A percentile compares a stretch with the other conserved stretches of the same genome.
Conservation (phyloP, 257 asterid genomes). For the Fraxinus pennsylvanica region DNA sequence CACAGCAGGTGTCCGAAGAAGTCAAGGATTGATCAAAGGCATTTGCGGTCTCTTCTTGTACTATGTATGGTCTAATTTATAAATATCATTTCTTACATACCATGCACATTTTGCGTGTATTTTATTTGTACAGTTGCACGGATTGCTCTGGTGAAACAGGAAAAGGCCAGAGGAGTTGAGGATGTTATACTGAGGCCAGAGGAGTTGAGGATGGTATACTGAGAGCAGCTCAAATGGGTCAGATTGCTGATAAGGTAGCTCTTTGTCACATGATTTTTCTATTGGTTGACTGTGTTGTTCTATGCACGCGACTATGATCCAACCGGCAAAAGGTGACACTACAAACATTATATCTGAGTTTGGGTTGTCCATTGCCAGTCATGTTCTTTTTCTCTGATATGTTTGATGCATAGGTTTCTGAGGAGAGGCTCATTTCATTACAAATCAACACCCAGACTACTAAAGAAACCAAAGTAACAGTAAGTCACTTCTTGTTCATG, state of each 20-base stretch:
- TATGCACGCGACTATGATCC: too few species aligned
- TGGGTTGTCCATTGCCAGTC: too few species aligned
- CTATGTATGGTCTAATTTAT: too few species aligned
- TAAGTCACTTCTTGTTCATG: conserved; percentile 28
- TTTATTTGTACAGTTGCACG: conserved; percentile 71
- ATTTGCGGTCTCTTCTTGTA: too few species aligned
- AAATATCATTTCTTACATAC: neutral
- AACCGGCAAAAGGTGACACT: too few species aligned
- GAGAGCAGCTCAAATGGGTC: conserved; percentile 88
- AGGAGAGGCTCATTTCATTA: conserved; percentile 80
- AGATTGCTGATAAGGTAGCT: conserved; percentile 75
- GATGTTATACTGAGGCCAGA: conserved; percentile 88
- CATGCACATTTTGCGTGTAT: neutral
- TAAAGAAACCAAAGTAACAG: conserved; percentile 93
- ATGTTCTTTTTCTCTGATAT: too few species aligned
- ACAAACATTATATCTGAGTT: too few species aligned
- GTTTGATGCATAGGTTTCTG: conserved; percentile 64
- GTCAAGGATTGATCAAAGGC: too few species aligned
- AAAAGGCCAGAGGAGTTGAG: conserved; percentile 96
- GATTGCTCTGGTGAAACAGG: conserved; percentile 93
- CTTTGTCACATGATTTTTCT: neutral
- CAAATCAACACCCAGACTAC: conserved; percentile 91
- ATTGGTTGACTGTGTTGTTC: too few species aligned
- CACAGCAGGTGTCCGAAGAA: too few species aligned
- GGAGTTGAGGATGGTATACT: conserved; percentile 92